Evolutionary conservation across 129 eudicot genomes (phyloP), one percentile per base, ranked within the genome.

Genomic region (Lactuca sativa): DNA sequence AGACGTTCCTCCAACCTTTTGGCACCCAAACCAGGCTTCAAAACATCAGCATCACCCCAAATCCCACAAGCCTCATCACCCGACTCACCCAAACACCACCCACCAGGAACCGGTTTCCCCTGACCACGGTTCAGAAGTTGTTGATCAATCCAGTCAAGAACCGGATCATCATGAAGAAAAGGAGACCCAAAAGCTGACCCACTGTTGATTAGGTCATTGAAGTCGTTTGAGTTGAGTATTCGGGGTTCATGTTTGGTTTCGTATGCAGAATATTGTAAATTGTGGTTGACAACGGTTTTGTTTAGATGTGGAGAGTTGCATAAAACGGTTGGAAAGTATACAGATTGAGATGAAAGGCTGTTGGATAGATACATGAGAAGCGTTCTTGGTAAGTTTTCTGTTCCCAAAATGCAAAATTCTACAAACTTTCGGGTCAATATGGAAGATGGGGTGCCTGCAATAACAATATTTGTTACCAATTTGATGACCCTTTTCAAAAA

Each of bases 1-100:
- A 93, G 67, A 1, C 59, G 62, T 60, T 66, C 77, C 80, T 90
- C 99, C 14, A 93, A 80, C 79, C 91, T 77, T 68, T 53, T 78
- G 12, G 99, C 95, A 56, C 95, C 95, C 7, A 75, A 64, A 34
- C 99, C 95, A 9, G 99, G 97, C 56, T 84, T 85, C 80, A 93
- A 73, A 69, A 93, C 95, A 37, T 85, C 86, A 30, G 99, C 95
- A 82, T 93, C 95, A 3, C 99, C 99, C 99, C 99, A 93, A 12
- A 75, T 59, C 11, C n/a, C 43, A 58, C 99, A 93, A 9, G 47
- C 74, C 36, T 89, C 83, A 17, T 74, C 70, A 2, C 36, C 62
- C 3, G 81, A 51, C 17, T 80, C 87, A 25, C 93, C 97, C 63
- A 93, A 78, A 77, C 99, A 93, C 99, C 99, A 93, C n/a, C 99